Base-by-base conservation (phyloP, 345 rosid genomes). In the Dimocarpus longan region DNA sequence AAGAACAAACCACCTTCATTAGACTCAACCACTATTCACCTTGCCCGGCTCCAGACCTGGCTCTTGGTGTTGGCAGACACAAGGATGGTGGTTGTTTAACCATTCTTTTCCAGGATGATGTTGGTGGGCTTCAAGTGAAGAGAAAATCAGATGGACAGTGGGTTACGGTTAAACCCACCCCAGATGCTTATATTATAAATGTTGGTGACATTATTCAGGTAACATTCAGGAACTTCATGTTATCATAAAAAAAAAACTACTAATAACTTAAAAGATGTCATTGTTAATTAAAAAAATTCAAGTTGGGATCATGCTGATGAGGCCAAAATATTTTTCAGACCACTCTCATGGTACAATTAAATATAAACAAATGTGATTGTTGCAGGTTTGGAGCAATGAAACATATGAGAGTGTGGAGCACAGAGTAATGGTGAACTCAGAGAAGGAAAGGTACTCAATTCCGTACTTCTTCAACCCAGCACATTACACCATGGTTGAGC, bases 341-440 rank as follows among this genome's bases (percentile, higher is more conserved):
- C 37, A 32, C 1, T 32, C 37, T 32, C 37, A 32, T 32, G 37
- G 37, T 32, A 2, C 37, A 32, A 3, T 32, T 32, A 32, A 32
- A 32, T 32, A 32, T 32, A 32, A 50, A 50, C 56, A 12, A 13
- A 50, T 9, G 50, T 54, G 60, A 54, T 16, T 54, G 60, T n/a
- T 59, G 72, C 56, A 87, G 92, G 90, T 84, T 13, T 89, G 88
- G 90, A 89, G 87, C 73, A 89, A 89, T 62, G 92, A 89, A 10
- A 66, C 75, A 9, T 89, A 87, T 26, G 78, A 75, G 54, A 89
- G 91, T 65, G 92, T 81, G 66, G 92, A 89, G 78, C 90, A 87
- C 57, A 84, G 88, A 59, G 90, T 79, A 8, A 74, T 78, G 76
- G 89, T 86, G 83, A 87, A 87, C 75, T 66, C 82, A 13, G 80